Evolutionary conservation across 2,329 filamentous ascomycete species (phyloP), one percentile per base, ranked within the genome.

Genomic region (Verticillium nubilum): DNA sequence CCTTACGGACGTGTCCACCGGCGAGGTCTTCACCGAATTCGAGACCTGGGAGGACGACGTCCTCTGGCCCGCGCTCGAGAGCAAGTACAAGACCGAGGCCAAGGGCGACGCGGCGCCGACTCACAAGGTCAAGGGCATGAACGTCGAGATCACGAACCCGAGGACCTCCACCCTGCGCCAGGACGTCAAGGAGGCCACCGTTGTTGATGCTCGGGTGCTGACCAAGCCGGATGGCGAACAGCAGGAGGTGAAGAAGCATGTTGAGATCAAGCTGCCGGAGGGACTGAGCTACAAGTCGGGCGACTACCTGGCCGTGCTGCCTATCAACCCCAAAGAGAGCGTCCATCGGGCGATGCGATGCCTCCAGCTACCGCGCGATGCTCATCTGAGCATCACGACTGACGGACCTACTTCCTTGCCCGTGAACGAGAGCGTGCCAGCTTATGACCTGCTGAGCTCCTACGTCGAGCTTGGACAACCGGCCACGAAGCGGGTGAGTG

Each of bases 391-490:
- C 9, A 86, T 91, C 54, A 73, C 75, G 2, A 78, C 80, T n/a
- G 74, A 78, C 9, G 72, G 76, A 1, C 78, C 77, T 42, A 83
- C 80, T 0, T 76, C 77, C 1, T 75, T 89, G 15, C 86, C 86
- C 0, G 81, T 80, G 0, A 75, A 79, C 47, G 73, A 75, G 1
- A 80, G 84, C 0, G 76, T 91, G 2, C 83, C 87, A 0, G 87
- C 86, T 0, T 77, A 78, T 15, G 84, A 87, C 60, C 76, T 92
- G 0, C 78, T 93, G 4, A 81, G 84, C 1, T 86, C 86, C 0
- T 92, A 91, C 62, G 84, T 92, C 2, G 90, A 94, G 72, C 78
- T 93, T 1, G 82, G 82, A 3, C 88, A 90, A 65, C 88, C 88
- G 0, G 89, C 87, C 1, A 91, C 88, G 7, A 89, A 86, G 71